Evolutionary conservation across 768 basidiomycete species (phyloP), one percentile per base, ranked within the genome.

Genomic region (Termitomyces eurrhizus): DNA sequence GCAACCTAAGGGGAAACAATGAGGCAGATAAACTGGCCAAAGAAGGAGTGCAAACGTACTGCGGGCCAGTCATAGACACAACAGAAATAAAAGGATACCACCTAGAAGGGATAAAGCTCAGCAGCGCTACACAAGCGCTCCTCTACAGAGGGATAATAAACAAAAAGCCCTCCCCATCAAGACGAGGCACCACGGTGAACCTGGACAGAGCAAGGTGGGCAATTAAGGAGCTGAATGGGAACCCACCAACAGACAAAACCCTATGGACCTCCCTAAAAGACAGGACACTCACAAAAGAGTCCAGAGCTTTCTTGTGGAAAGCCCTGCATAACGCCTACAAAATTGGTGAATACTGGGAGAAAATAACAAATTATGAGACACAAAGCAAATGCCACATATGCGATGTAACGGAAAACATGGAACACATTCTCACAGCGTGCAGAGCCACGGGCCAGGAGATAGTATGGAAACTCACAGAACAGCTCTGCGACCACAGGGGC

Each of bases 1-100:
- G 26, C 39, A 18, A 6, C 39, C 5, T 41, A 1, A 18, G 16
- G 14, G 39, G 16, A 1, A 41, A 41, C 8, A 64, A 70, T 50
- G 62, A 44, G 5, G 69, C 70, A 7, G 67, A 72, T 51, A 36
- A 2, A 7, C 62, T 63, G 1, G 73, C 69, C 0, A 50, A 51
- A 1, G 52, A 48, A 45, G 70, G 67, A 14, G 57, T 64, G 32
- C 1, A 66, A 67, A 13, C 26, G 24, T 2, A 36, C 1, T n/a
- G 1, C 0, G 8, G n/a, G 0, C 60, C 65, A 16, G 42, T 35
- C 0, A 9, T 57, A 0, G 44, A 65, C 32, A 8, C 18, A 12
- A 2, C 4, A 1, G 16, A 14, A 9, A 14, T 32, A 16, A 2
- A 4, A n/a, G 32, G 35, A 12, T 50, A 7, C 2, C 4, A 21